Conservation (phyloP, 805 yeast genomes). For the Pichia pseudocactophila region DNA sequence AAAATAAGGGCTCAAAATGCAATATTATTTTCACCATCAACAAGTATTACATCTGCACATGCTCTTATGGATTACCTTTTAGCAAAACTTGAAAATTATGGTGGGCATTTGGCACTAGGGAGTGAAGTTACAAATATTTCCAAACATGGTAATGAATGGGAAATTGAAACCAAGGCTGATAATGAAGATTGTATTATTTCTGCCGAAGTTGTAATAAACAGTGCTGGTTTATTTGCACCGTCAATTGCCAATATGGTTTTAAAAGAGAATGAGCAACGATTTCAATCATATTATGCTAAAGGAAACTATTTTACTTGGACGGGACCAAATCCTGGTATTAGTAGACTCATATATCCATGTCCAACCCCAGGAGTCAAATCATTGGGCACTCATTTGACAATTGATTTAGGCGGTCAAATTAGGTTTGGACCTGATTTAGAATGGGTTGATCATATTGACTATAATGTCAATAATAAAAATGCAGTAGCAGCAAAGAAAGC, state of each 20-base stretch:
- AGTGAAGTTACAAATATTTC: slow-evolving; percentile 44
- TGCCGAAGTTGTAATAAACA: slow-evolving; percentile 55
- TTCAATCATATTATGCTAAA: slow-evolving; percentile 62
- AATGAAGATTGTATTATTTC: slow-evolving; percentile 32
- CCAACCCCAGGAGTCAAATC: slow-evolving; percentile 66
- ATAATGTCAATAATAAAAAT: slow-evolving; percentile 40
- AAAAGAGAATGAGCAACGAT: slow-evolving; percentile 39
- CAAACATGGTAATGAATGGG: slow-evolving; percentile 21
- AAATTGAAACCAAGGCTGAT: slow-evolving; percentile 23
- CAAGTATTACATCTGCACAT: slow-evolving; percentile 83
- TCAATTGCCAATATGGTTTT: slow-evolving; percentile 59
- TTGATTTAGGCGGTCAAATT: slow-evolving; percentile 72
- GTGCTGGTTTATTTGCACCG: slow-evolving; percentile 77
- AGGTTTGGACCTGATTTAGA: slow-evolving; percentile 87
- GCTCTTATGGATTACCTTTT: slow-evolving; percentile 54
- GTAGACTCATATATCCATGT: slow-evolving; percentile 66
- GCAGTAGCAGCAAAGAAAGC: slow-evolving; percentile 48
- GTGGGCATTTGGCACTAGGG: slow-evolving; percentile 57
- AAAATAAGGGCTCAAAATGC: slow-evolving; percentile 54
- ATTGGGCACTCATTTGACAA: slow-evolving; percentile 79
- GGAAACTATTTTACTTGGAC: slow-evolving; percentile 67
- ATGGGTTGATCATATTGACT: slow-evolving; percentile 52
- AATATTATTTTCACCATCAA: slow-evolving; percentile 63
- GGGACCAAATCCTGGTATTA: slow-evolving; percentile 31
- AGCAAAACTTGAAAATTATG: slow-evolving; percentile 41